These are phyloP conservation scores for Boletus reticulatus DNA, from an alignment of 768 basidiomycete species.

Conservation along the genomic window DNA sequence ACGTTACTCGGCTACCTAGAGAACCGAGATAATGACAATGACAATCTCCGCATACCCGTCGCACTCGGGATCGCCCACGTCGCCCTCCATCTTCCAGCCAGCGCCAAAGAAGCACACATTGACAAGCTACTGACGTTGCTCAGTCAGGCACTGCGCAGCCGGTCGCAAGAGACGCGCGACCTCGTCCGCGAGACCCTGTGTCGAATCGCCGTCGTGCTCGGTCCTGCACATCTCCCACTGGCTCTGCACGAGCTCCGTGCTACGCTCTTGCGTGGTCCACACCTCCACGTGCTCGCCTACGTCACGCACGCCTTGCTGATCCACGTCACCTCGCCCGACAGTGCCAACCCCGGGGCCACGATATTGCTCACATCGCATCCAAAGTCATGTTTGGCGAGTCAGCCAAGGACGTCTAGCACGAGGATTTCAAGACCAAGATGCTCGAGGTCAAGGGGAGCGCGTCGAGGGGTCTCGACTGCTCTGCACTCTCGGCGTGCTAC, in stretches of 20 bases:
- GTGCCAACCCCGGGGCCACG: slow-evolving; percentile 37
- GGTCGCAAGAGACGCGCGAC: slow-evolving; percentile 90
- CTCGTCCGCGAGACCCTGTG: slow-evolving; percentile 79
- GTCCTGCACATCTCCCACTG: slow-evolving; percentile 68
- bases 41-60: slow-evolving; percentile 83
- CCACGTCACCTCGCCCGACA: slow-evolving; percentile 63
- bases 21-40: slow-evolving; percentile 79
- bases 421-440: slow-evolving; percentile 94
- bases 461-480: slow-evolving; percentile 83
- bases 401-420: slow-evolving; percentile 80
- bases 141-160: slow-evolving; percentile 88
- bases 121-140: slow-evolving; percentile 77
- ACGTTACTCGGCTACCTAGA: slow-evolving; percentile 78
- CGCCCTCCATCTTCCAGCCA: slow-evolving; percentile 72
- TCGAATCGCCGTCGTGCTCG: slow-evolving; percentile 72
- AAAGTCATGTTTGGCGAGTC: slow-evolving; percentile 96
- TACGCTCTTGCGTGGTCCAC: slow-evolving; percentile 87
- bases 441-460: slow-evolving; percentile 84
- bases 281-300: slow-evolving; percentile 89
- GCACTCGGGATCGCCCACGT: slow-evolving; percentile 85
- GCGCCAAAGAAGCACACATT: slow-evolving; percentile 64
- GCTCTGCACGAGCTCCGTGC: slow-evolving; percentile 79
- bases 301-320: slow-evolving; percentile 78
- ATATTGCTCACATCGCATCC: slow-evolving; percentile 76
- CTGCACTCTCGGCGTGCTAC: slow-evolving; percentile 73